Conservation (phyloP, 192 early-diverging fungal species). For the Rhizophlyctis rosea region DNA sequence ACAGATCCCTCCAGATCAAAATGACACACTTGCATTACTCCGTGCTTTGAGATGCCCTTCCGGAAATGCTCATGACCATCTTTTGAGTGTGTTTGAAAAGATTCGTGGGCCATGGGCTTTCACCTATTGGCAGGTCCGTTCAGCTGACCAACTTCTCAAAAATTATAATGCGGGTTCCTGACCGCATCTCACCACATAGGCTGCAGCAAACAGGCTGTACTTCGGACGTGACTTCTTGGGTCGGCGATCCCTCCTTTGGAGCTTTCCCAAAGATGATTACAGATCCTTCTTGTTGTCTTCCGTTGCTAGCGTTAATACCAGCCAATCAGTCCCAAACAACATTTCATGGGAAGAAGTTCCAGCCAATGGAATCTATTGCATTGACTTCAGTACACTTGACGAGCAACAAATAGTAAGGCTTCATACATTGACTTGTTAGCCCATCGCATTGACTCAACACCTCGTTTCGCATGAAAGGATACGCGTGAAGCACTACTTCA, state of each 20-base stretch:
- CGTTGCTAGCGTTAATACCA: constrained; percentile 8
- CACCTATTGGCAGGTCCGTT: constrained; percentile 47
- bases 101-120: constrained; percentile 84
- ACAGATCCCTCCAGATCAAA: constrained; percentile 32
- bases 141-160: neutral
- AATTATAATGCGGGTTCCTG: neutral
- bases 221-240: constrained; percentile 87
- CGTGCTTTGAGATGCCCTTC: constrained; percentile 21
- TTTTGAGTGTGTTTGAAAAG: constrained; percentile 38
- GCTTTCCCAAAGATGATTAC: constrained; percentile 28
- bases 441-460: no score
- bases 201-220: constrained; percentile 49
- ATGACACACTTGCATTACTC: constrained; percentile 60
- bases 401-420: no score
- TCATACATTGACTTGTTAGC: no score
- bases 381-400: constrained; percentile 44
- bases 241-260: constrained; percentile 73
- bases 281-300: constrained; percentile 27
- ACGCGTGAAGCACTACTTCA: no score
- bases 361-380: constrained; percentile 71
- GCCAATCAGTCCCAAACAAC: neutral
- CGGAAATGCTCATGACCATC: constrained; percentile 11
- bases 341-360: constrained; percentile 69
- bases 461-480: no score
- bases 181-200: neutral